These are phyloP conservation scores for Curvularia sp. DNA, from an alignment of 2,329 filamentous ascomycete species.

Conservation along the genomic window DNA sequence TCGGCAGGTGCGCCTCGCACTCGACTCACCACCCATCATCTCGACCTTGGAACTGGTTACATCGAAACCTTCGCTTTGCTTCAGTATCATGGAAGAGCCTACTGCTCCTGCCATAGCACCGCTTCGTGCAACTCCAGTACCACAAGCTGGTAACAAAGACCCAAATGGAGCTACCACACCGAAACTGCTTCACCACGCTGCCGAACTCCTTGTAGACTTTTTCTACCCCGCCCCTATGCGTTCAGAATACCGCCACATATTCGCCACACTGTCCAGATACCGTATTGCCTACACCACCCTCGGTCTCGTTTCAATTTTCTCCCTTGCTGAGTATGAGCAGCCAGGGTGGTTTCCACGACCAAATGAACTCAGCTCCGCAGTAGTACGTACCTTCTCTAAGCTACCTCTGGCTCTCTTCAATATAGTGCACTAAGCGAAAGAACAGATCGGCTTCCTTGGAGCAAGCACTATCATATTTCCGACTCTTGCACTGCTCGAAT, in stretches of 20 bases:
- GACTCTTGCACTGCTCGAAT: slow-evolving; percentile 9
- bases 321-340: slow-evolving; percentile 14
- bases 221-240: slow-evolving; percentile 10
- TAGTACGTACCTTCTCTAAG: slow-evolving; percentile 1
- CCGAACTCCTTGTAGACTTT: neutral
- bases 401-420: neutral
- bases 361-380: neutral
- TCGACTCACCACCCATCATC: neutral
- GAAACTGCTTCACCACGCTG: neutral
- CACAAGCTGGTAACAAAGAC: neutral
- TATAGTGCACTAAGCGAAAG: neutral
- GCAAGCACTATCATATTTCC: slow-evolving; percentile 4
- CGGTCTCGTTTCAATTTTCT: neutral
- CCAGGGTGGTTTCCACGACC: slow-evolving; percentile 9
- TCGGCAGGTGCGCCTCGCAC: neutral
- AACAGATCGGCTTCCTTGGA: slow-evolving; percentile 3
- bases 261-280: neutral
- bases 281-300: neutral
- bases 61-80: neutral
- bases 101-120: neutral
- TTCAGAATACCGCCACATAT: slow-evolving; percentile 4
- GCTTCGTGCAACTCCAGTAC: neutral
- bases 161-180: neutral
- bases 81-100: neutral
- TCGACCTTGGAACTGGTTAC: neutral